phyloP scores from a whole-genome alignment of 2,329 filamentous ascomycete species.

The Phoma sp. region DNA sequence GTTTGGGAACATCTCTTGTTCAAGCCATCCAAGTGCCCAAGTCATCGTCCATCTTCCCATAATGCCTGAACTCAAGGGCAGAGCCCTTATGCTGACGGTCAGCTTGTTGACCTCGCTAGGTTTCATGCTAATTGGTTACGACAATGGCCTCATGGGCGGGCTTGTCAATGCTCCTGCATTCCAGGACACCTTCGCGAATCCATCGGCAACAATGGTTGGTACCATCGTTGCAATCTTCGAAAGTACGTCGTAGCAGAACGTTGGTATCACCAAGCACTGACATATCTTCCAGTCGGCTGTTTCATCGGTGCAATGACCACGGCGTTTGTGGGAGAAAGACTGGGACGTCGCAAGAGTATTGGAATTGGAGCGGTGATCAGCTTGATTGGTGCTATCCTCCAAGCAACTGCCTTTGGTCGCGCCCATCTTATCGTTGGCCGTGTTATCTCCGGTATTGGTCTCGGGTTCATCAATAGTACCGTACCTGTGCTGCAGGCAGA shows the following conservation, averaged over 20 bases:
- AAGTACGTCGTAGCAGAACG: conserved; percentile 9
- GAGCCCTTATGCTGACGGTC: conserved; percentile 25
- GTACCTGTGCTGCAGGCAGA: conserved; percentile 25
- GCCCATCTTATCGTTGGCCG: conserved; percentile 27
- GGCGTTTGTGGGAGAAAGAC: conserved; percentile 59
- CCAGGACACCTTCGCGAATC: conserved; percentile 35
- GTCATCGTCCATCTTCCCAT: conserved; percentile 3
- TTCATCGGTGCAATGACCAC: conserved; percentile 47
- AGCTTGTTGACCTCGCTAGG: conserved; percentile 26
- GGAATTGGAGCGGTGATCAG: conserved; percentile 23
- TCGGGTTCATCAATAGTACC: conserved; percentile 26
- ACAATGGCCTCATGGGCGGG: conserved; percentile 69
- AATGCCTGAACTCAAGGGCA: conserved; percentile 26
- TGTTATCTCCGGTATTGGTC: conserved; percentile 40
- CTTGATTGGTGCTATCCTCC: conserved; percentile 21
- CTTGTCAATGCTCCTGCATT: conserved; percentile 73
- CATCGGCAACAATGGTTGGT: conserved; percentile 26
- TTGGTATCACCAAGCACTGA: background rate
- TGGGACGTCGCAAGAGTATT: conserved; percentile 53
- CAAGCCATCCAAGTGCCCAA: background rate
- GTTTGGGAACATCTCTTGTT: background rate
- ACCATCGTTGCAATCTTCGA: conserved; percentile 30
- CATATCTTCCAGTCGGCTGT: conserved; percentile 44
- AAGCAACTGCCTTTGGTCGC: conserved; percentile 20
- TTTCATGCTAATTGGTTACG: conserved; percentile 59